These are phyloP conservation scores for Aciculosporium take DNA, from an alignment of 2,329 filamentous ascomycete genomes.

Conservation along the genomic window DNA sequence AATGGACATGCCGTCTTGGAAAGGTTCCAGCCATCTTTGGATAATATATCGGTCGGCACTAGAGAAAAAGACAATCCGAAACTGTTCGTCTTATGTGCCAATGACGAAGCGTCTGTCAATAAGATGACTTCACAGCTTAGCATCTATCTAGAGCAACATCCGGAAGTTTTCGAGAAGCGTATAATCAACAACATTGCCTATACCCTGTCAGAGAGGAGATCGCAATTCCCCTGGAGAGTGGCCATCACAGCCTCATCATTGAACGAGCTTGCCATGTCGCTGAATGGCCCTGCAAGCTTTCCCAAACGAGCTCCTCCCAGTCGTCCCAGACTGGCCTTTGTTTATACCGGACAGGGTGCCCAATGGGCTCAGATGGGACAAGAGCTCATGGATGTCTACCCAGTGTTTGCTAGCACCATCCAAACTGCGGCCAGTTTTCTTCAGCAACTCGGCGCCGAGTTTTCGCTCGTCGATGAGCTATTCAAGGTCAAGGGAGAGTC, in stretches of 20 bases:
- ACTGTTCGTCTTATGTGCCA: conserved; percentile 28
- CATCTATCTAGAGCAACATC: conserved; percentile 27
- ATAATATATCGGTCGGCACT: background rate
- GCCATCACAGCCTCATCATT: conserved; percentile 29
- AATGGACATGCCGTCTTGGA: conserved; percentile 30
- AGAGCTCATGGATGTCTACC: conserved; percentile 20
- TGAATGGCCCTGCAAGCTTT: conserved; percentile 20
- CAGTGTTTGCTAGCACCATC: conserved; percentile 21
- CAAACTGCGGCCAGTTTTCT: conserved; percentile 19
- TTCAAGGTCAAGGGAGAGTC: conserved; percentile 18
- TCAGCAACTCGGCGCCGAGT: conserved; percentile 18
- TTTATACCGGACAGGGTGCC: conserved; percentile 27
- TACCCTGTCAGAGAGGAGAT: conserved; percentile 30
- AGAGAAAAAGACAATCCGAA: conserved; percentile 9
- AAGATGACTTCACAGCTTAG: conserved; percentile 17
- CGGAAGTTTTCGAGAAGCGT: conserved; percentile 26
- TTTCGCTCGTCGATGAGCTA: conserved; percentile 24
- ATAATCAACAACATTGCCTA: conserved; percentile 34
- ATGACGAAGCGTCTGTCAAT: conserved; percentile 21
- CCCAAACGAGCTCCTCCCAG: conserved; percentile 6
- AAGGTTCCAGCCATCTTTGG: conserved; percentile 1
- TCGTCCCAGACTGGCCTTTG: conserved; percentile 16
- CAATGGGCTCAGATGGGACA: conserved; percentile 25
- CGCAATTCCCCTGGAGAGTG: conserved; percentile 28
- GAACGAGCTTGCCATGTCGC: conserved; percentile 28